Conservation (phyloP, 306 rosid species). For the Castanea sativa region DNA sequence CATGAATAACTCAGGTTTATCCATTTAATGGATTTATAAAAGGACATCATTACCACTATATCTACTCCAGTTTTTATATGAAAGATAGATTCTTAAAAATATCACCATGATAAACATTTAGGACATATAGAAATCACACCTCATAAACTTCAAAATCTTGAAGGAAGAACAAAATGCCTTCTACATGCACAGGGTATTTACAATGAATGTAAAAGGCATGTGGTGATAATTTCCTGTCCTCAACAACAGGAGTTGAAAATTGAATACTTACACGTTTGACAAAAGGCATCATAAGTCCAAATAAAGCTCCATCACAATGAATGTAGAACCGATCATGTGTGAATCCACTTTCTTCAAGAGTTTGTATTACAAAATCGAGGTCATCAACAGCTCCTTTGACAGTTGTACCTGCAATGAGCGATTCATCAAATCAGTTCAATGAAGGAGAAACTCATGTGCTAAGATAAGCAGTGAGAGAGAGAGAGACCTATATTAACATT, state of each 20-base stretch:
- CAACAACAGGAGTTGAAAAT: neutral
- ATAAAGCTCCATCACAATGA: conserved; percentile 69
- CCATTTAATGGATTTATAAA: neutral
- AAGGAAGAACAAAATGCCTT: neutral
- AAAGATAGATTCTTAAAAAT: neutral
- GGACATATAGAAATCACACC: neutral
- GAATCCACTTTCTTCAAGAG: conserved; percentile 54
- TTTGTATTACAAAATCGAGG: conserved; percentile 48
- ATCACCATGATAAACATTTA: neutral
- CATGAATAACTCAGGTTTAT: neutral
- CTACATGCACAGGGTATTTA: neutral
- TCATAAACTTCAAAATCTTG: no score
- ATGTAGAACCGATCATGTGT: conserved; percentile 56
- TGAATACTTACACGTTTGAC: conserved; percentile 37
- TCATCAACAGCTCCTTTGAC: conserved; percentile 67
- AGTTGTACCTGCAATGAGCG: conserved; percentile 49
- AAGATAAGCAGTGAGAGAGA: neutral
- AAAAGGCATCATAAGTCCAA: conserved; percentile 74
- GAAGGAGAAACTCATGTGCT: neutral
- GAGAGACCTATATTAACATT: conserved; percentile 61
- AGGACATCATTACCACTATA: neutral
- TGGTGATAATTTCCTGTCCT: neutral
- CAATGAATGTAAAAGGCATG: neutral
- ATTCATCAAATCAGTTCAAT: conserved; percentile 3
- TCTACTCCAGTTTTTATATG: neutral